A percentile compares a stretch with the other conserved stretches of the same genome.
These are phyloP conservation scores for Saccharum officinarum DNA, from an alignment of 176 grass and related monocot genomes.

Conservation along the genomic window DNA sequence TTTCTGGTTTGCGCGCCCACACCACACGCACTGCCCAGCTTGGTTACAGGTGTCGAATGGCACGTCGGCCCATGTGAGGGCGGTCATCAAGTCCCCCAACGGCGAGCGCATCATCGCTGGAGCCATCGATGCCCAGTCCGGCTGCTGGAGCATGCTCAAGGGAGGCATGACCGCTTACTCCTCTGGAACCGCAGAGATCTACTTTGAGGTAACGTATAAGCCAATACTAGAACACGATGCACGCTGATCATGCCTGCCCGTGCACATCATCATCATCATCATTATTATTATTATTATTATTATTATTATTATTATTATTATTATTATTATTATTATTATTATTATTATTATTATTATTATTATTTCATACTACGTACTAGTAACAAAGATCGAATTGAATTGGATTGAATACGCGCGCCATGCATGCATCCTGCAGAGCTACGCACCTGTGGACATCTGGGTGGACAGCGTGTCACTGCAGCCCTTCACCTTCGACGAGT, in stretches of 20 bases:
- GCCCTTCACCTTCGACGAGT: slow-evolving; percentile 75
- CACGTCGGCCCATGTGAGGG: slow-evolving; percentile 42
- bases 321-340: too few relatives aligned
- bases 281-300: too few relatives aligned
- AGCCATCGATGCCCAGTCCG: slow-evolving; percentile 28
- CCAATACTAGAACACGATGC: too few relatives aligned
- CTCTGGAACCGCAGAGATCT: slow-evolving; percentile 54
- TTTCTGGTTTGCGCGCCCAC: too few relatives aligned
- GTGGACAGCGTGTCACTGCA: slow-evolving; percentile 83
- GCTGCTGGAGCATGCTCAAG: slow-evolving; percentile 94
- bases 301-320: too few relatives aligned
- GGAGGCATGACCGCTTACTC: slow-evolving; percentile 64
- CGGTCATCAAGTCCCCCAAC: slow-evolving; percentile 36
- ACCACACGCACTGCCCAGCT: neutral
- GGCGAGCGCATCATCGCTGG: slow-evolving; percentile 43
- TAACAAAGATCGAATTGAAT: too few relatives aligned
- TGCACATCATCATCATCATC: too few relatives aligned
- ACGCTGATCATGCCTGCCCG: too few relatives aligned
- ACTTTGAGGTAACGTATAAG: slow-evolving; percentile 53
- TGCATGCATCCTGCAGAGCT: slow-evolving; percentile 32
- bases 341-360: too few relatives aligned
- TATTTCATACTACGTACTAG: too few relatives aligned
- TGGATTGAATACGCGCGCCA: too few relatives aligned
- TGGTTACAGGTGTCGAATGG: slow-evolving; percentile 47
- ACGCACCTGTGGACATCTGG: slow-evolving; percentile 57